These are phyloP conservation scores for Marchantia polymorpha DNA, from an alignment of 225 moss, liverwort and hornwort genomes.

Conservation along the genomic window DNA sequence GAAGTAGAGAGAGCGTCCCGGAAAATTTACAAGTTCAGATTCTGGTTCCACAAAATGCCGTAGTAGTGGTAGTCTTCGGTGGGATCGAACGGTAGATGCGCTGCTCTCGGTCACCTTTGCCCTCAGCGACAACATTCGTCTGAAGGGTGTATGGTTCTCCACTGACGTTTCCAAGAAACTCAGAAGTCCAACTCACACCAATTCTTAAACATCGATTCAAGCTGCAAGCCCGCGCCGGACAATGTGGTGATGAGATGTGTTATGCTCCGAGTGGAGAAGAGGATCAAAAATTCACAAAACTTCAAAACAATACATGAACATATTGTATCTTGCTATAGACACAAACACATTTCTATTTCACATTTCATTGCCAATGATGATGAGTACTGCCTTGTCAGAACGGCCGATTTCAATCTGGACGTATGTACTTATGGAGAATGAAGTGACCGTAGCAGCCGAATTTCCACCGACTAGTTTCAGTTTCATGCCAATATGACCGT, in stretches of 20 bases:
- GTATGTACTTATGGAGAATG: constrained; percentile 23
- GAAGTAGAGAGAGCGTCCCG: not conserved
- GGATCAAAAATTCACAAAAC: too few relatives aligned
- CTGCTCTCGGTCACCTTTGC: constrained; percentile 37
- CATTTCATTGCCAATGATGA: too few relatives aligned
- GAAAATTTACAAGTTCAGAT: constrained; percentile 43
- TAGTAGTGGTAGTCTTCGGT: constrained; percentile 50
- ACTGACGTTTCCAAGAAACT: too few relatives aligned
- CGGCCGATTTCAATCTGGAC: too few relatives aligned
- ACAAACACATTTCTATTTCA: too few relatives aligned
- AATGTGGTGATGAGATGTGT: not conserved
- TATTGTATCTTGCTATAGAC: too few relatives aligned
- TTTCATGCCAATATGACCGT: constrained; percentile 3
- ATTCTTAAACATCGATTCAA: too few relatives aligned
- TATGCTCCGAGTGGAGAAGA: not conserved
- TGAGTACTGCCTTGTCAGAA: too few relatives aligned
- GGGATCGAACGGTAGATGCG: constrained; percentile 53
- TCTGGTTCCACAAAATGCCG: constrained; percentile 62
- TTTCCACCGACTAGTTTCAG: constrained; percentile 12
- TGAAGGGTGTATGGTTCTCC: constrained; percentile 16
- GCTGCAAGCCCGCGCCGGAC: too few relatives aligned
- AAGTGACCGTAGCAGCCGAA: constrained; percentile 11
- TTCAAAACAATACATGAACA: too few relatives aligned
- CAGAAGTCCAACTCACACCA: too few relatives aligned
- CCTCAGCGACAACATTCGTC: constrained; percentile 23